phyloP scores from a whole-genome alignment of 495 filamentous ascomycete species.

The Penicillium odoratum region DNA sequence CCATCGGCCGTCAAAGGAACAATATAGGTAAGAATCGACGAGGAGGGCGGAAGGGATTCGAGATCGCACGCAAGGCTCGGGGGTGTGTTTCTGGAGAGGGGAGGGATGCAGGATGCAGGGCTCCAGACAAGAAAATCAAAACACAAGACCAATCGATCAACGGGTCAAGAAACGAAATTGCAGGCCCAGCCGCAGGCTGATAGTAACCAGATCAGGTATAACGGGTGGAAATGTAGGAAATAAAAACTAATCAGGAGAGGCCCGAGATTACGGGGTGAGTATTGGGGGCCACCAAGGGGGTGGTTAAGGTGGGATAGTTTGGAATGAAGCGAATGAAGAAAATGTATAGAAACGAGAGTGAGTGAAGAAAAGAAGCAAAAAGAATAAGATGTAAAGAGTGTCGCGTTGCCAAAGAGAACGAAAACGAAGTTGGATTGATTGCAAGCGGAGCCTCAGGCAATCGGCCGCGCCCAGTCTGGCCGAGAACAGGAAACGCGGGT shows the following conservation, averaged over 20 bases:
- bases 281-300: slow-evolving; percentile 19
- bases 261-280: slow-evolving; percentile 17
- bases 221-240: slow-evolving; percentile 7
- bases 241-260: slow-evolving; percentile 26
- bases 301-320: not conserved
- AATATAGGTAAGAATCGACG: slow-evolving; percentile 18
- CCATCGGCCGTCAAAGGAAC: slow-evolving; percentile 7
- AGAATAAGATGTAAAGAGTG: slow-evolving; percentile 15
- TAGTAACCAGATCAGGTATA: slow-evolving; percentile 34
- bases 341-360: slow-evolving; percentile 8
- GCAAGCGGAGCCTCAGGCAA: slow-evolving; percentile 33
- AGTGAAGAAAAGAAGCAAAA: slow-evolving; percentile 11
- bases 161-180: slow-evolving; percentile 21
- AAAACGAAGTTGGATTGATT: slow-evolving; percentile 16
- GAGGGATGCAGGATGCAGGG: slow-evolving; percentile 8
- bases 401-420: slow-evolving; percentile 16
- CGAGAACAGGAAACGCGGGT: slow-evolving; percentile 15
- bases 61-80: slow-evolving; percentile 26
- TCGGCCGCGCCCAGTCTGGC: slow-evolving; percentile 23
- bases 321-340: not conserved
- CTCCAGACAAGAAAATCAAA: slow-evolving; percentile 14
- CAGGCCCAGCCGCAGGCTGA: slow-evolving; percentile 33
- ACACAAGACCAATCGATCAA: slow-evolving; percentile 22
- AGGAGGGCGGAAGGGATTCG: slow-evolving; percentile 21
- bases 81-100: slow-evolving; percentile 4